Conservation (phyloP, 2,329 filamentous ascomycete genomes). For the Amauroascus verrucosus region DNA sequence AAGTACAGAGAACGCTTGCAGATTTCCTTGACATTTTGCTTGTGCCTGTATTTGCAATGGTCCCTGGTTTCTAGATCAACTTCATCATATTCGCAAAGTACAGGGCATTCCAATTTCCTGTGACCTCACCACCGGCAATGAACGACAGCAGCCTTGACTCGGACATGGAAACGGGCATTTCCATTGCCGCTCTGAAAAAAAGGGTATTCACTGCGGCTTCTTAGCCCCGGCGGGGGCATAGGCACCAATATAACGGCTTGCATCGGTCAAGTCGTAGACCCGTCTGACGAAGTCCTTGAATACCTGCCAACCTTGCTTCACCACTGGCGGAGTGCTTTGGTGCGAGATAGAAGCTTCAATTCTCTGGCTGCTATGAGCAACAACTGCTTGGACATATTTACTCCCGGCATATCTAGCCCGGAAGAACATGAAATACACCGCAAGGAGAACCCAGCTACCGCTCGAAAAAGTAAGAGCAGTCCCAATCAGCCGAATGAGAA, state of each 20-base stretch:
- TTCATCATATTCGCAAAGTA: not conserved
- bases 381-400: conserved; percentile 77
- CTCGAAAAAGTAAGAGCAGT: conserved; percentile 79
- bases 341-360: conserved; percentile 74
- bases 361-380: conserved; percentile 60
- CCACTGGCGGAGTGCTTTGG: conserved; percentile 73
- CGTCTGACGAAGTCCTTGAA: conserved; percentile 64
- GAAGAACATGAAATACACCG: conserved; percentile 82
- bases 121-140: not conserved
- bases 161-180: not conserved
- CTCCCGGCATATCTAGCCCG: conserved; percentile 84
- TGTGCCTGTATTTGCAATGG: not conserved
- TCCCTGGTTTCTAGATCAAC: not conserved
- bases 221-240: conserved; percentile 28
- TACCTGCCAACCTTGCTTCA: conserved; percentile 67
- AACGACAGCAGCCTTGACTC: not conserved
- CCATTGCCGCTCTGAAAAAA: not conserved
- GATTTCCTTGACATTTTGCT: not conserved
- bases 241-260: conserved; percentile 59
- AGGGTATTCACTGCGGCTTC: conserved; percentile 38
- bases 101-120: not conserved
- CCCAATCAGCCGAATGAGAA: conserved; percentile 74
- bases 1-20: conserved; percentile 8
- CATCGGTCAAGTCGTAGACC: conserved; percentile 68
- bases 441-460: conserved; percentile 79